Percentiles rank a stretch among this genome's conserved stretches.
These are phyloP conservation scores for Tritrichomonas foetus DNA, from an alignment of 208 protist species.

Conservation along the genomic window DNA sequence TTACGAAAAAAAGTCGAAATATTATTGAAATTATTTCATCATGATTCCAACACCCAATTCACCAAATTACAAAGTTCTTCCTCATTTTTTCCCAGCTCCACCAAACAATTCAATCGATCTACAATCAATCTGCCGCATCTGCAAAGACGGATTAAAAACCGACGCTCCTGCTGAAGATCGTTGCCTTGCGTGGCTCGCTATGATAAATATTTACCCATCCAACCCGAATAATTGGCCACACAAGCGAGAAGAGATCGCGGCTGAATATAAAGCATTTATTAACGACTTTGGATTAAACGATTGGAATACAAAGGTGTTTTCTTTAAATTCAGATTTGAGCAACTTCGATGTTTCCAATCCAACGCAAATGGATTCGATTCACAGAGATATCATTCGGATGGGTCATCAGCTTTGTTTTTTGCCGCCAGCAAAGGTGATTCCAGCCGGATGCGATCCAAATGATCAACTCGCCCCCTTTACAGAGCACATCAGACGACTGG, in stretches of 20 bases:
- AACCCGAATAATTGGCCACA: not conserved
- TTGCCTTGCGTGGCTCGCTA: not conserved
- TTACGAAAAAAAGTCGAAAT: too few relatives aligned
- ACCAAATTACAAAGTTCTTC: too few relatives aligned
- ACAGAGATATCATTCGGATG: not conserved
- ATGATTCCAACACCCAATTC: too few relatives aligned
- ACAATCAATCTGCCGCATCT: too few relatives aligned
- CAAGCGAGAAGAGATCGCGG: not conserved
- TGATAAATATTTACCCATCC: not conserved
- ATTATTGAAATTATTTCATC: too few relatives aligned
- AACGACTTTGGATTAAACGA: not conserved
- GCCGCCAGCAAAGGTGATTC: not conserved
- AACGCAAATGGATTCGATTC: not conserved
- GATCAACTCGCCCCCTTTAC: not conserved
- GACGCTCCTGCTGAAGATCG: not conserved
- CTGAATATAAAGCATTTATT: not conserved
- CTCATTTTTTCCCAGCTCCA: too few relatives aligned
- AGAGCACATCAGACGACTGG: not conserved
- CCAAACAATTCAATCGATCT: too few relatives aligned
- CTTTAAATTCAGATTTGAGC: not conserved
- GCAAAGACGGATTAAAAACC: too few relatives aligned
- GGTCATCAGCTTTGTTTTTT: not conserved
- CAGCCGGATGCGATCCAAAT: not conserved
- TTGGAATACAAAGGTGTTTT: not conserved
- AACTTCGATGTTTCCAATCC: not conserved